Conservation (phyloP, 495 filamentous ascomycete genomes). For the Penicillium subrubescens region DNA sequence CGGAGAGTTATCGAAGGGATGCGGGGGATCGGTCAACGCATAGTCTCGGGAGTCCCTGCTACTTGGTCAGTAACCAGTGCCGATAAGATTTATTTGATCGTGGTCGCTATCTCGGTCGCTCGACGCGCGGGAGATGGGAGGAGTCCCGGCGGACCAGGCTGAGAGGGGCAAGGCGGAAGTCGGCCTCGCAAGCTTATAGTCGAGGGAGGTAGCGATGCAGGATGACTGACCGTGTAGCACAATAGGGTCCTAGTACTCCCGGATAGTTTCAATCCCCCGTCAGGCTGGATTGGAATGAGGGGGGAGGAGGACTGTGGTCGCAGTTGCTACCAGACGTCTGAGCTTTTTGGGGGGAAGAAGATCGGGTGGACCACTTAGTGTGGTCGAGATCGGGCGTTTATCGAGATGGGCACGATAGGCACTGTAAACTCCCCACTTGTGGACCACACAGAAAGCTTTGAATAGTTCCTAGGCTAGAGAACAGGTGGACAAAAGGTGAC, state of each 20-base stretch:
- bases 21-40: constrained; percentile 22
- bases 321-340: constrained; percentile 12
- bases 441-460: neutral
- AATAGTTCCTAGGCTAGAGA: neutral
- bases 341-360: constrained; percentile 25
- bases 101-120: neutral
- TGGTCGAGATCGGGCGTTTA: constrained; percentile 26
- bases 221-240: constrained; percentile 21
- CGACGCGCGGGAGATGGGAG: constrained; percentile 1
- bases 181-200: neutral
- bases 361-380: constrained; percentile 29
- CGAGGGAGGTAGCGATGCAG: neutral
- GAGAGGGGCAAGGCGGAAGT: neutral
- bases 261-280: constrained; percentile 1
- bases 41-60: constrained; percentile 17
- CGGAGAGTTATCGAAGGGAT: constrained; percentile 7
- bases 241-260: neutral
- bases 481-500: neutral
- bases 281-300: constrained; percentile 21
- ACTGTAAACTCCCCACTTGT: neutral
- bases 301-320: neutral
- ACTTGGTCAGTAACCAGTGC: constrained; percentile 15
- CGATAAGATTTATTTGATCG: neutral
- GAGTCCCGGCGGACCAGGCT: neutral
- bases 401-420: constrained; percentile 14